Evolutionary conservation across 1,284 basidiomycete species (phyloP).

Genomic region (Grifola frondosa): DNA sequence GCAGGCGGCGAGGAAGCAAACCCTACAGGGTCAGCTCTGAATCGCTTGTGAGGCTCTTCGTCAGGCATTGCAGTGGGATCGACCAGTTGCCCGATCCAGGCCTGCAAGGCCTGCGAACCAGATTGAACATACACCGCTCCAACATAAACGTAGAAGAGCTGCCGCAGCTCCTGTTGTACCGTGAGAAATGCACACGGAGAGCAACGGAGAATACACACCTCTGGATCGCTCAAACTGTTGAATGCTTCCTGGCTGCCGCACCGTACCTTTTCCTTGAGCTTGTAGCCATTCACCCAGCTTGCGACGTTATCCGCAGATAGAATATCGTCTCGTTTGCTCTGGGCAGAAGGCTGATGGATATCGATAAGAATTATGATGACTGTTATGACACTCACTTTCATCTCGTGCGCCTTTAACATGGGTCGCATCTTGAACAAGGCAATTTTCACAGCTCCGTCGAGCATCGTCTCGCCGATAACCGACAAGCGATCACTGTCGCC

Average conservation of each 20-base stretch:
- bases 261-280: slow-evolving; percentile 55
- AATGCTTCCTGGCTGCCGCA: slow-evolving; percentile 45
- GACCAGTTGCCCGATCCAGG: slow-evolving; percentile 59
- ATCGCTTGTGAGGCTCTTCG: slow-evolving; percentile 28
- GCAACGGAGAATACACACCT: slow-evolving; percentile 41
- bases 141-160: slow-evolving; percentile 64
- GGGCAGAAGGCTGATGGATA: slow-evolving; percentile 23
- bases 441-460: slow-evolving; percentile 50
- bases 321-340: slow-evolving; percentile 35
- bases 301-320: slow-evolving; percentile 49
- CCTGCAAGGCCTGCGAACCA: slow-evolving; percentile 49
- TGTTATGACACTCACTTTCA: slow-evolving; percentile 46
- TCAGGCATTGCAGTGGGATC: too few relatives aligned
- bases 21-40: slow-evolving; percentile 24
- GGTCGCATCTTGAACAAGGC: slow-evolving; percentile 56
- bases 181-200: slow-evolving; percentile 13
- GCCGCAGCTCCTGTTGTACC: slow-evolving; percentile 49
- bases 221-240: slow-evolving; percentile 39
- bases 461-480: slow-evolving; percentile 49
- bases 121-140: slow-evolving; percentile 61
- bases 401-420: slow-evolving; percentile 44
- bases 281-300: slow-evolving; percentile 59
- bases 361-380: slow-evolving; percentile 2
- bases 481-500: slow-evolving; percentile 61
- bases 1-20: slow-evolving; percentile 7